A percentile compares a stretch with the other conserved stretches of the same genome.
Evolutionary conservation across 2,329 filamentous ascomycete genomes (phyloP).

Genomic region (Septoria petroselini): DNA sequence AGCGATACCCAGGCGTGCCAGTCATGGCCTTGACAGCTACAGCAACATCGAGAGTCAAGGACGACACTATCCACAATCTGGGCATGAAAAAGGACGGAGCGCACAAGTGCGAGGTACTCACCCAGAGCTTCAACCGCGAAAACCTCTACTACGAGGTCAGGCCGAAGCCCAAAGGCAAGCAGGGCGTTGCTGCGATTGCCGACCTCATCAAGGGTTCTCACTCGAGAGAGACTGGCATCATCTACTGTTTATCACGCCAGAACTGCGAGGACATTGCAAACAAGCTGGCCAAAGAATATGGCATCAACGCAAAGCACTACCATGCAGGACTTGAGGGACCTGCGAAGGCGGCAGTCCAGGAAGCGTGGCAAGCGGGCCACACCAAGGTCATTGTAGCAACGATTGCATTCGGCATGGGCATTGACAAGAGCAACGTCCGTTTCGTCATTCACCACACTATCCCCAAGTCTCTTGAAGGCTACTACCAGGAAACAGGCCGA

Average conservation of each 20-base stretch:
- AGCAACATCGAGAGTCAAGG: slow-evolving; percentile 86
- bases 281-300: slow-evolving; percentile 58
- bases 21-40: slow-evolving; percentile 95
- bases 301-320: slow-evolving; percentile 77
- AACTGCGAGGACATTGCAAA: slow-evolving; percentile 76
- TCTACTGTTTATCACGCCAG: slow-evolving; percentile 86
- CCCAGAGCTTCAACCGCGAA: slow-evolving; percentile 94
- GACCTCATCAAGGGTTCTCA: slow-evolving; percentile 70
- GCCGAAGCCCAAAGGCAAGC: slow-evolving; percentile 58
- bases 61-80: slow-evolving; percentile 90
- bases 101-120: slow-evolving; percentile 66
- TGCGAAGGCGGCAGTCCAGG: slow-evolving; percentile 69
- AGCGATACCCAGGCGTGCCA: slow-evolving; percentile 72
- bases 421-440: slow-evolving; percentile 93
- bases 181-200: slow-evolving; percentile 55
- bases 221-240: slow-evolving; percentile 72
- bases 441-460: slow-evolving; percentile 93
- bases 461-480: slow-evolving; percentile 93
- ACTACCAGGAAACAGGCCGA: slow-evolving; percentile 96
- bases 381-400: slow-evolving; percentile 84
- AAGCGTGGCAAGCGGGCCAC: slow-evolving; percentile 74
- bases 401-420: slow-evolving; percentile 99
- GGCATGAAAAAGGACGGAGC: slow-evolving; percentile 58
- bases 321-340: slow-evolving; percentile 72
- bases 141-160: slow-evolving; percentile 88